These are phyloP conservation scores for Phytophthora sp. DNA, from an alignment of 352 stramenopile species.

Conservation along the genomic window DNA sequence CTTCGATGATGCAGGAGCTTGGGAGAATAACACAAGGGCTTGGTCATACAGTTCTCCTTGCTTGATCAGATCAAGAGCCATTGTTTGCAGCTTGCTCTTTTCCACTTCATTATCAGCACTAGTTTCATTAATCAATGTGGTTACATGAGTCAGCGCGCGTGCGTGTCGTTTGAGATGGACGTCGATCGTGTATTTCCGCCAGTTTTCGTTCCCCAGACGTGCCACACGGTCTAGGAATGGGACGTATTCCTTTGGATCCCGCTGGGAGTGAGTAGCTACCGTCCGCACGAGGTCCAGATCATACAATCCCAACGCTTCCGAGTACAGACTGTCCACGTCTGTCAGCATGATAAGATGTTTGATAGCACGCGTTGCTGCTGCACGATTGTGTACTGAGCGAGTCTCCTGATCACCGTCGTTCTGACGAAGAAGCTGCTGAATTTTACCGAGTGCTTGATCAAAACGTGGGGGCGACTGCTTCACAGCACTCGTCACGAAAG, in stretches of 20 bases:
- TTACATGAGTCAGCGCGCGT: constrained; percentile 56
- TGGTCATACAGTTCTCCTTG: constrained; percentile 57
- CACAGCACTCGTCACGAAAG: constrained; percentile 67
- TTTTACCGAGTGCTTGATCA: constrained; percentile 41
- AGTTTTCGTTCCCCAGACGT: constrained; percentile 37
- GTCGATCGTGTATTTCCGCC: constrained; percentile 72
- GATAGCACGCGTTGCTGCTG: constrained; percentile 55
- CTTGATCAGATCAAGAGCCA: constrained; percentile 51
- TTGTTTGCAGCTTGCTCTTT: constrained; percentile 18
- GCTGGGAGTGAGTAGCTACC: constrained; percentile 65
- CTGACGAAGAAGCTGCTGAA: constrained; percentile 42
- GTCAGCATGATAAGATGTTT: constrained; percentile 79
- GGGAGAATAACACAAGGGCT: constrained; percentile 49
- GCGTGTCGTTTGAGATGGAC: constrained; percentile 49
- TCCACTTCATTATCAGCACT: constrained; percentile 34
- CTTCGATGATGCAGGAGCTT: constrained; percentile 11
- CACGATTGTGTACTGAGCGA: neutral
- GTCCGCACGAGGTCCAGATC: constrained; percentile 68
- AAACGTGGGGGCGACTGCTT: constrained; percentile 72
- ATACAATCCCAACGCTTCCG: constrained; percentile 72
- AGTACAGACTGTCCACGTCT: constrained; percentile 68
- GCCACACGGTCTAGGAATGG: constrained; percentile 65
- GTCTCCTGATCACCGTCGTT: constrained; percentile 1
- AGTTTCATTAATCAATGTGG: constrained; percentile 30
- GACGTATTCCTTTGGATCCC: constrained; percentile 76